Conservation (phyloP, 148 eudicot species). For the Mesembryanthemum crystallinum region DNA sequence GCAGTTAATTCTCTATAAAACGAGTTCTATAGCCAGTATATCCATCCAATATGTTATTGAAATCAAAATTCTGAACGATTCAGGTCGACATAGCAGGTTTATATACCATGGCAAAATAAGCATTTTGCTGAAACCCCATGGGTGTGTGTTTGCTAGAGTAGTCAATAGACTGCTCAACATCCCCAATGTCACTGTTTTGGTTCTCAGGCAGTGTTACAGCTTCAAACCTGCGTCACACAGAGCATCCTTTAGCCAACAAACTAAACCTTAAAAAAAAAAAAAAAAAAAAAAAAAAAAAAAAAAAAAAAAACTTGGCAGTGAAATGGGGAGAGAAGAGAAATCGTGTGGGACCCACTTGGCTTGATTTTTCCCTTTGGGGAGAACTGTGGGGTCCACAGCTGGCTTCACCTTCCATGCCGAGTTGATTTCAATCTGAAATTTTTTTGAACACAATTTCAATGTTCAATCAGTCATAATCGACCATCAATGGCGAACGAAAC, state of each 20-base stretch:
- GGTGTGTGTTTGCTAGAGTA: slow-evolving; percentile 34
- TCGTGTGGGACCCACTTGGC: slow-evolving; percentile 62
- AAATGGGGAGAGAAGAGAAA: slow-evolving; percentile 2
- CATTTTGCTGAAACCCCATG: slow-evolving; percentile 54
- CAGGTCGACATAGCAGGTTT: background rate
- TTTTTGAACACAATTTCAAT: background rate
- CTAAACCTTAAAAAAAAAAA: slow-evolving; percentile 1
- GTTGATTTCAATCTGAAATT: slow-evolving; percentile 70
- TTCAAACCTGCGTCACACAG: slow-evolving; percentile 52
- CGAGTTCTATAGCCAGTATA: background rate
- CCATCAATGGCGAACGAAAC: background rate
- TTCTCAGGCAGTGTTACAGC: slow-evolving; percentile 76
- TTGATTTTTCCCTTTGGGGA: slow-evolving; percentile 79
- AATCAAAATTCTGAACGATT: background rate
- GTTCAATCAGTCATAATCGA: background rate
- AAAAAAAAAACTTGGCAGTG: background rate
- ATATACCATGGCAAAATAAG: slow-evolving; percentile 71
- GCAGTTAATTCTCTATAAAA: background rate
- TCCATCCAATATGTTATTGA: background rate
- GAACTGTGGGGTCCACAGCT: slow-evolving; percentile 62
- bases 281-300: background rate
- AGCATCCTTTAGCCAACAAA: background rate
- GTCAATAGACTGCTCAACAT: slow-evolving; percentile 57
- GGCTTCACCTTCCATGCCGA: slow-evolving; percentile 86
- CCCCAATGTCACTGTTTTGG: slow-evolving; percentile 47